Percentiles rank a stretch among this genome's conserved stretches.
Conservation (phyloP, 176 grass and related monocot genomes). For the Cymbopogon citratus region DNA sequence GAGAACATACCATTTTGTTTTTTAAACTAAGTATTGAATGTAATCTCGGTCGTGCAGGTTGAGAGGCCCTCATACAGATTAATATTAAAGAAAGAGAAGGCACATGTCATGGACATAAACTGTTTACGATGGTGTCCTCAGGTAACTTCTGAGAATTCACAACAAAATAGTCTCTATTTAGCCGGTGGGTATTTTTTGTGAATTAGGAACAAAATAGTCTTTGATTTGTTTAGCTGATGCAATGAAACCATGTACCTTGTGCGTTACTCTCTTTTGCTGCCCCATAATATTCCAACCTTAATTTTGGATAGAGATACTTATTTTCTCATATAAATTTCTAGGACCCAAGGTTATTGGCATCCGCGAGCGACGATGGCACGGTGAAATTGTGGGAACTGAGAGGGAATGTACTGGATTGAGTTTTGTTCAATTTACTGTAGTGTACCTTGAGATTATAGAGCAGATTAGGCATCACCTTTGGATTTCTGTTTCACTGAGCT, state of each 20-base stretch:
- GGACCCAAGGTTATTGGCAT: constrained; percentile 69
- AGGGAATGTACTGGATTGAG: constrained; percentile 29
- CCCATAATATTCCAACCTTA: not conserved
- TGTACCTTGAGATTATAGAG: constrained; percentile 30
- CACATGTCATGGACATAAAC: constrained; percentile 98
- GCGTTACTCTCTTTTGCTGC: not conserved
- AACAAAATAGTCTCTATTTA: not conserved
- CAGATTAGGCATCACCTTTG: not conserved
- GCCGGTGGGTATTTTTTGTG: constrained; percentile 20
- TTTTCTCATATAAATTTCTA: constrained; percentile 31
- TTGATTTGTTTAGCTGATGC: not conserved
- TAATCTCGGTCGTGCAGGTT: constrained; percentile 43
- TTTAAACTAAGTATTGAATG: not conserved
- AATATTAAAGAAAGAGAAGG: constrained; percentile 83
- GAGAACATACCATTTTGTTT: not conserved
- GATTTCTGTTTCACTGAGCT: constrained; percentile 8
- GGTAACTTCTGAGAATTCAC: constrained; percentile 36
- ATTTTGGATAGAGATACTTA: not conserved
- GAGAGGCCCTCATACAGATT: constrained; percentile 63
- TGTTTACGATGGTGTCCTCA: constrained; percentile 84
- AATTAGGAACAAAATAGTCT: not conserved
- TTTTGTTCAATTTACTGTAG: constrained; percentile 18
- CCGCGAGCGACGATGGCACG: constrained; percentile 76
- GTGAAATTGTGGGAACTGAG: constrained; percentile 89
- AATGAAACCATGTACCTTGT: not conserved